These are phyloP conservation scores for Fusarium sororula DNA, from an alignment of 2,329 filamentous ascomycete species.

Conservation along the genomic window DNA sequence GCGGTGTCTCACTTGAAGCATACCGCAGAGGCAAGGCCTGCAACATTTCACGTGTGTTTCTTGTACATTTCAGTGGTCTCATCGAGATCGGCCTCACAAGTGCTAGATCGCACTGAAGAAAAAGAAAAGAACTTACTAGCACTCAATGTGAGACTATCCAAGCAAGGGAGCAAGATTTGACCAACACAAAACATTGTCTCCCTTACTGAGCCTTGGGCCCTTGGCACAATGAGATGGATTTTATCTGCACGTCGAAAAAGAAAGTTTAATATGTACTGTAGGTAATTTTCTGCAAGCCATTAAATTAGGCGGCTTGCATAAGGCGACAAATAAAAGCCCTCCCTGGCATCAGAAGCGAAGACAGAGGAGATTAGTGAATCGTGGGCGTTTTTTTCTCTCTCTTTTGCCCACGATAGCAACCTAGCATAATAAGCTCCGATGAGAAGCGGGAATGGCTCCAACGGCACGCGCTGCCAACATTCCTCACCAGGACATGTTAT, in stretches of 20 bases:
- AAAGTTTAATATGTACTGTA: background rate
- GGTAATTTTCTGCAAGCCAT: constrained; percentile 17
- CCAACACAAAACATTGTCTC: constrained; percentile 10
- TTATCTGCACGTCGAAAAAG: background rate
- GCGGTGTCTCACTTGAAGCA: constrained; percentile 14
- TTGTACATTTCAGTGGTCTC: background rate
- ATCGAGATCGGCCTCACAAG: background rate
- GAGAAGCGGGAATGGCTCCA: constrained; percentile 13
- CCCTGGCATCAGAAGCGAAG: constrained; percentile 10
- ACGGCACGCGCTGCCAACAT: constrained; percentile 12
- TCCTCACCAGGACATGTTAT: background rate
- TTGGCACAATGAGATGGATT: background rate
- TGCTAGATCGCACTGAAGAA: background rate
- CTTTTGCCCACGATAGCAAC: background rate
- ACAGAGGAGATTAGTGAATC: constrained; percentile 11
- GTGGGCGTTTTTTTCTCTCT: background rate
- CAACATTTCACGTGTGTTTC: background rate
- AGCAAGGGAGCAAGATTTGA: constrained; percentile 17
- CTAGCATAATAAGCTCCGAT: background rate
- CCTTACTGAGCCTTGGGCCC: constrained; percentile 20
- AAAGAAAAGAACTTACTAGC: background rate
- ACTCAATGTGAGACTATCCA: background rate
- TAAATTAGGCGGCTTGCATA: constrained; percentile 6
- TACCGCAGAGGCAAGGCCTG: background rate
- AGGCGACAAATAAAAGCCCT: constrained; percentile 8